A percentile compares a stretch with the other conserved stretches of the same genome.
phyloP scores from a whole-genome alignment of 1,284 basidiomycete genomes.

The Trichosporon asahii region DNA sequence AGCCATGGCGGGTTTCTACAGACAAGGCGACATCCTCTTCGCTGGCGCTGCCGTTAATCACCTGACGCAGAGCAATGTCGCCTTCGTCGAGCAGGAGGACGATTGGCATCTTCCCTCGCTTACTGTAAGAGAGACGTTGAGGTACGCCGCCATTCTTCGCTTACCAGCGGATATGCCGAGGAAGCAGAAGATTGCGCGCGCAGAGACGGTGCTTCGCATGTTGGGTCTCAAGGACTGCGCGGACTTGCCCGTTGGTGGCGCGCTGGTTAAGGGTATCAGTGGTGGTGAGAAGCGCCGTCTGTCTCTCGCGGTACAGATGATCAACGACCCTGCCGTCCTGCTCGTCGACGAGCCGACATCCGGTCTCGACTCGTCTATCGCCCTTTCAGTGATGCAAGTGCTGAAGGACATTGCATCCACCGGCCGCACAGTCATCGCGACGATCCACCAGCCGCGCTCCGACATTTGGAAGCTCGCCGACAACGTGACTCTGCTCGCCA shows the following conservation, averaged over 20 bases:
- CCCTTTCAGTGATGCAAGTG: constrained; percentile 51
- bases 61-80: constrained; percentile 49
- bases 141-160: constrained; percentile 57
- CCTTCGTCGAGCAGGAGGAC: constrained; percentile 59
- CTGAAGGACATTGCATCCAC: constrained; percentile 56
- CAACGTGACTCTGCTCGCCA: constrained; percentile 56
- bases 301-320: constrained; percentile 57
- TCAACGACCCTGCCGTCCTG: constrained; percentile 55
- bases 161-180: constrained; percentile 52
- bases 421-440: constrained; percentile 58
- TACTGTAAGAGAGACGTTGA: constrained; percentile 53
- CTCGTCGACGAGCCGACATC: constrained; percentile 54
- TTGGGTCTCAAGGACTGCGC: constrained; percentile 58
- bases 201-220: constrained; percentile 56
- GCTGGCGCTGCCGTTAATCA: constrained; percentile 41
- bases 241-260: constrained; percentile 57
- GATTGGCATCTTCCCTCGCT: constrained; percentile 55
- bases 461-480: constrained; percentile 56
- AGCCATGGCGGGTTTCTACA: constrained; percentile 45
- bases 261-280: constrained; percentile 56
- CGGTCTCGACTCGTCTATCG: constrained; percentile 58
- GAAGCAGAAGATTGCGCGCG: constrained; percentile 53
- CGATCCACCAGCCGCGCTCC: constrained; percentile 58
- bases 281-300: constrained; percentile 59
- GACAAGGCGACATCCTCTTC: constrained; percentile 47